Evolutionary conservation across 768 basidiomycete genomes (phyloP), one percentile per base, ranked within the genome.

Genomic region (Russula foetens): DNA sequence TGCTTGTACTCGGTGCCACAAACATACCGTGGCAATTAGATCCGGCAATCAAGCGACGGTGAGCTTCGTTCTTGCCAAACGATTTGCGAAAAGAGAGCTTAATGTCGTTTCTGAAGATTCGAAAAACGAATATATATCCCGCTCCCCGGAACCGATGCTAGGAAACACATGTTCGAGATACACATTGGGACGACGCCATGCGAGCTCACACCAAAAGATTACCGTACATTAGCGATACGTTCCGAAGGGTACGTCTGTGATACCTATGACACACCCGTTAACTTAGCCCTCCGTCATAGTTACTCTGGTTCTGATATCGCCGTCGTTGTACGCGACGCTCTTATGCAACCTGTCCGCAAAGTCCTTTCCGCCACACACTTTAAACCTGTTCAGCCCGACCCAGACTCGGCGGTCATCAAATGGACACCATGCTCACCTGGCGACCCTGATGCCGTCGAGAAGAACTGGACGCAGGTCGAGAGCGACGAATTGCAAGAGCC

Each of bases 71-170:
- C 17, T 3, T 6, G 44, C 51, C 49, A 11, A 51, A 38, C 44
- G 38, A n/a, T 49, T 23, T 46, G 26, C 17, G 49, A 53, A 53
- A 35, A 26, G 39, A 29, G 6, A 53, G 7, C 2, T 9, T 11
- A 28, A 41, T 41, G 19, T 51, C 28, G 7, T 31, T 31, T 41
- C 6, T 33, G 19, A 64, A 92, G 90, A 63, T 98, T 98, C 65
- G 95, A 98, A 74, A 98, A 97, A 74, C 86, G 97, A 59, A 95
- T 99, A 77, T 93, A 98, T 72, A 99, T 99, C 60, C 97, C 97
- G 31, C 84, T 98, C 21, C 97, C 97, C 11, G 93, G 93, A 0
- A 80, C 89, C 4, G 94, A 96, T 54, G 97, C 96, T 14, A 82
- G 97, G 47, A 81, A 84, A 72, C 86, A 84, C 29, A 99, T 99